phyloP scores from a whole-genome alignment of 495 filamentous ascomycete genomes.

The Eremomyces bilateralis region DNA sequence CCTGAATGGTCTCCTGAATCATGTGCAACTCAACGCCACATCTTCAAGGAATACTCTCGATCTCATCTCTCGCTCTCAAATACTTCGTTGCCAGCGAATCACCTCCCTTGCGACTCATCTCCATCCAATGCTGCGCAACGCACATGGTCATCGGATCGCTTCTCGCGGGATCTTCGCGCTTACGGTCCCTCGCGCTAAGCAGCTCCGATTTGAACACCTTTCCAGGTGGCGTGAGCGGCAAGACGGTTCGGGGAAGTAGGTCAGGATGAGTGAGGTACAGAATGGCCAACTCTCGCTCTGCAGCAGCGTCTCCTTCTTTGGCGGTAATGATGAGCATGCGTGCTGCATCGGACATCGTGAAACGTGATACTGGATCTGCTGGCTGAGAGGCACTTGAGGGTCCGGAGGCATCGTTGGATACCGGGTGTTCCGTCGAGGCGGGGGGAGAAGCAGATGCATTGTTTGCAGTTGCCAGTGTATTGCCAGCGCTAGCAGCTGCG shows the following conservation, averaged over 20 bases:
- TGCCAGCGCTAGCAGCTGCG: constrained; percentile 9
- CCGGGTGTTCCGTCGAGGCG: constrained; percentile 5
- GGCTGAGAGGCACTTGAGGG: not conserved
- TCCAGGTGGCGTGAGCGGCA: constrained; percentile 63
- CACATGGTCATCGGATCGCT: constrained; percentile 86
- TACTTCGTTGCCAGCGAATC: constrained; percentile 74
- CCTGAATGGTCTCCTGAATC: no score
- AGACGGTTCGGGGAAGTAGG: constrained; percentile 59
- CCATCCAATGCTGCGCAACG: constrained; percentile 97
- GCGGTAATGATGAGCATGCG: constrained; percentile 87
- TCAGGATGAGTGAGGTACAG: constrained; percentile 89
- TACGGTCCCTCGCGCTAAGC: constrained; percentile 42
- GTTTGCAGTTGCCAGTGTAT: constrained; percentile 2
- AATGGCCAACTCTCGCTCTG: constrained; percentile 85
- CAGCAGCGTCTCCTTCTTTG: constrained; percentile 76
- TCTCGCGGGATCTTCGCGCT: constrained; percentile 28
- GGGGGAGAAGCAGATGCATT: constrained; percentile 10
- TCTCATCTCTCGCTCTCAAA: constrained; percentile 50
- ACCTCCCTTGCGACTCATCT: constrained; percentile 63
- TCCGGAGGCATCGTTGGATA: constrained; percentile 5
- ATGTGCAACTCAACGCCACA: no score
- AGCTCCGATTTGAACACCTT: constrained; percentile 84
- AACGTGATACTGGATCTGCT: constrained; percentile 23
- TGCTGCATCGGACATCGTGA: constrained; percentile 66
- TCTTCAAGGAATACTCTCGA: constrained; percentile 24